Percentiles rank a stretch among this genome's conserved stretches.
Conservation (phyloP, 1,139 yeast species). For the Debaryomyces sp. region DNA sequence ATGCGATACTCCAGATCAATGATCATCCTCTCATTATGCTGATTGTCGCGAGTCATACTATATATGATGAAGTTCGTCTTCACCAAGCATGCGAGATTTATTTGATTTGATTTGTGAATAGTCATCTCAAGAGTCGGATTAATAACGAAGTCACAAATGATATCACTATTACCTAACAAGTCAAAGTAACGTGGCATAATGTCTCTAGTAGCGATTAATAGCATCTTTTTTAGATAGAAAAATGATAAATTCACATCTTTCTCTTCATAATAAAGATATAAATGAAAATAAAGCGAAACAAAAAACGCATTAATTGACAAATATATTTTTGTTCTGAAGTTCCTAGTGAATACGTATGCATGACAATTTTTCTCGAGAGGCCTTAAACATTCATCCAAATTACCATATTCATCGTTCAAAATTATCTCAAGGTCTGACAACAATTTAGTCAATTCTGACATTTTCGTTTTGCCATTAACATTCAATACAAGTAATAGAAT, state of each 20-base stretch:
- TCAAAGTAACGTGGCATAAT: constrained; percentile 44
- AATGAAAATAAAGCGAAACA: constrained; percentile 38
- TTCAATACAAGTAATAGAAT: constrained; percentile 23
- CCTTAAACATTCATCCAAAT: constrained; percentile 23
- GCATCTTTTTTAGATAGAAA: constrained; percentile 39
- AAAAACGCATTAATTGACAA: constrained; percentile 35
- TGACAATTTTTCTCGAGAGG: constrained; percentile 19
- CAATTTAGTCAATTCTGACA: constrained; percentile 25
- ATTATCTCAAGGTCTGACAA: constrained; percentile 24
- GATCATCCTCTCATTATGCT: constrained; percentile 20
- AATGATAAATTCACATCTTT: constrained; percentile 28
- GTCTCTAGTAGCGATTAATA: constrained; percentile 32
- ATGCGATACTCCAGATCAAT: constrained; percentile 21
- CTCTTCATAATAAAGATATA: constrained; percentile 44
- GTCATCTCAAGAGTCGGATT: constrained; percentile 45
- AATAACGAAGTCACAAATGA: constrained; percentile 38
- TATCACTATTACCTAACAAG: constrained; percentile 31
- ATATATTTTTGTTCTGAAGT: constrained; percentile 29
- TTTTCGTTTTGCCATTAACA: constrained; percentile 23
- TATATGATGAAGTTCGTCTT: constrained; percentile 29
- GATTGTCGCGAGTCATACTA: constrained; percentile 16
- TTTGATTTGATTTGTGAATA: constrained; percentile 42
- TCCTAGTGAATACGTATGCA: constrained; percentile 22
- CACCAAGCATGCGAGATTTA: constrained; percentile 34
- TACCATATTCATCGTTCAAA: constrained; percentile 21